Evolutionary conservation across 75 land plant genomes (phyloP), one percentile per base, ranked within the genome.

Genomic region (Sequoiadendron giganteum): DNA sequence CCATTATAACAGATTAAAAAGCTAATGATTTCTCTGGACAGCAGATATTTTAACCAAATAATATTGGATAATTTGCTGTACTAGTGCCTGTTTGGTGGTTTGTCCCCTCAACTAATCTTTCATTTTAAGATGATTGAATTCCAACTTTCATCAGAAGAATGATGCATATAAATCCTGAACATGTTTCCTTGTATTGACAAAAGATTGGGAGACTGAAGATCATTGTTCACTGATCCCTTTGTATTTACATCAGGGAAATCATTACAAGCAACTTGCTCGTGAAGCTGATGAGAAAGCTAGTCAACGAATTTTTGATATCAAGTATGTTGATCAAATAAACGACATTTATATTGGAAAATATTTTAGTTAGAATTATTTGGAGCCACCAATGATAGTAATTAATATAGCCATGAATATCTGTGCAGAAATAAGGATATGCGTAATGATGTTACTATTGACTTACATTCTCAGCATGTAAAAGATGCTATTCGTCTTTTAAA

Each of bases 401-500:
- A 87, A 61, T 45, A 42, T 82, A 28, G 11, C 40, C 54, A 61
- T 85, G 75, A 87, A 15, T 80, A 54, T 30, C 3, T 90, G 55
- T 48, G 87, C 95, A 96, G 98, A 88, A 96, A 96, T 88, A 94
- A 88, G 77, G 87, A 68, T 70, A 91, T 95, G 65, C 90, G 90
- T 68, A 95, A 96, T 87, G 91, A 90, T 42, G 91, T 96, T 54
- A 96, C 98, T n/a, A 96, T 96, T 89, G 98, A 96, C 88, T 91
- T 96, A 87, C 98, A 96, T 91, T 97, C 95, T 13, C 98, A 94
- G 86, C 97, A 95, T 91, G 94, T 94, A 28, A 89, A 92, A 85
- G 92, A 92, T 80, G 98, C 98, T 42, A 94, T 94, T 72, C 86
- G 77, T 56, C 89, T 94, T 39, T 75, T 96, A 90, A 96, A 96